phyloP scores from a whole-genome alignment of 805 yeast species.

The Spathaspora passalidarum region DNA sequence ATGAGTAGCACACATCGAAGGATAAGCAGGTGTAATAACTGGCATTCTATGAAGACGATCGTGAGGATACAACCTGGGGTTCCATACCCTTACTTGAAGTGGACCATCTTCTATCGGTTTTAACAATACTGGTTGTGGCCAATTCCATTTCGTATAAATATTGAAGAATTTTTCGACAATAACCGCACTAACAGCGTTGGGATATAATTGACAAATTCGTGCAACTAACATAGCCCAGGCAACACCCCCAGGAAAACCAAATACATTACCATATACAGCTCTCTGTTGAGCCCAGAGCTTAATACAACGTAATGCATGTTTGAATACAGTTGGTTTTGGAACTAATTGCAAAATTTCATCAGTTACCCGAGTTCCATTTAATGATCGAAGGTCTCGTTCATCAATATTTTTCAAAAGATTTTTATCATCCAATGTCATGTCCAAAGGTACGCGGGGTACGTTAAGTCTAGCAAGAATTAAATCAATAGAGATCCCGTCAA shows the following conservation, averaged over 20 bases:
- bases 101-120: slow-evolving; percentile 97
- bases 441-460: slow-evolving; percentile 75
- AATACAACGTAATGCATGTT: slow-evolving; percentile 87
- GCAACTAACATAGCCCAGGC: slow-evolving; percentile 99
- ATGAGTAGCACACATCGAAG: slow-evolving; percentile 99
- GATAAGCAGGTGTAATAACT: slow-evolving; percentile 96
- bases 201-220: slow-evolving; percentile 92
- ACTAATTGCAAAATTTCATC: slow-evolving; percentile 88
- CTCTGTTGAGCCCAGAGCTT: slow-evolving; percentile 96
- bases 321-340: slow-evolving; percentile 90
- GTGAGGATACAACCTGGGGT: slow-evolving; percentile 84
- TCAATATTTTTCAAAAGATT: slow-evolving; percentile 82
- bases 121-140: slow-evolving; percentile 97
- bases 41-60: slow-evolving; percentile 95
- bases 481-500: slow-evolving; percentile 91
- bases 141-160: slow-evolving; percentile 85
- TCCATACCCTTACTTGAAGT: slow-evolving; percentile 93
- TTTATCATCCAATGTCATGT: slow-evolving; percentile 77
- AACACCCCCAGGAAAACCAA: slow-evolving; percentile 99
- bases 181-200: slow-evolving; percentile 91
- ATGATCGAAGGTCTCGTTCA: slow-evolving; percentile 83
- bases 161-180: slow-evolving; percentile 87
- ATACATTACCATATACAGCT: slow-evolving; percentile 90
- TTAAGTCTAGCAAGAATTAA: slow-evolving; percentile 81
- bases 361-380: slow-evolving; percentile 96